Percentiles rank a stretch among this genome's conserved stretches.
phyloP scores from a whole-genome alignment of 2,329 filamentous ascomycete species.

The Penicillium sp. region DNA sequence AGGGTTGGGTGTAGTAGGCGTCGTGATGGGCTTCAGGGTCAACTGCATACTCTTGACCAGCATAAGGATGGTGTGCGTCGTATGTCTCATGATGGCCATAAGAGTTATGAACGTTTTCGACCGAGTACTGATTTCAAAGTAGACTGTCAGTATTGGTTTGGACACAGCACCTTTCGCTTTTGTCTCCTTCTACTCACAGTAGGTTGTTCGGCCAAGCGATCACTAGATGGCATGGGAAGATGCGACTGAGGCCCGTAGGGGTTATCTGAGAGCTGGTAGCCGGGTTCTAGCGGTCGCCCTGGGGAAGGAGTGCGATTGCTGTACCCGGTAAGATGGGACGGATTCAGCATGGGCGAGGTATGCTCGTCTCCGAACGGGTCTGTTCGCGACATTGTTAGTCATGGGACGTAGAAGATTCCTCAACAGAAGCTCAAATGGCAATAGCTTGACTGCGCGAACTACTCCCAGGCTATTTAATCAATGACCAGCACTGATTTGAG shows the following conservation, averaged over 20 bases:
- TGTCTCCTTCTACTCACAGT: conserved; percentile 61
- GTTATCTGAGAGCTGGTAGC: conserved; percentile 80
- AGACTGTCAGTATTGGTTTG: conserved; percentile 6
- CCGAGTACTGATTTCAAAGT: conserved; percentile 57
- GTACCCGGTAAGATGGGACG: conserved; percentile 45
- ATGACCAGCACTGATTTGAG: conserved; percentile 3
- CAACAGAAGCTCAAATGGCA: neutral
- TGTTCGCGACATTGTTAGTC: conserved; percentile 29
- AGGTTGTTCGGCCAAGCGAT: conserved; percentile 77
- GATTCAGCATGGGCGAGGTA: conserved; percentile 49
- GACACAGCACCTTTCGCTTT: neutral
- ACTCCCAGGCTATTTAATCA: neutral
- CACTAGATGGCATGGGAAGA: conserved; percentile 69
- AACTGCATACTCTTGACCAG: conserved; percentile 67
- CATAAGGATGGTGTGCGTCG: conserved; percentile 54
- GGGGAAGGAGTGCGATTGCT: conserved; percentile 69
- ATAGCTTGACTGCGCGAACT: neutral
- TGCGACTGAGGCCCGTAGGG: conserved; percentile 61
- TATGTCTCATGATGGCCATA: conserved; percentile 63
- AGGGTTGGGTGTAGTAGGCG: conserved; percentile 79
- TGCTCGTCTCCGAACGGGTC: conserved; percentile 44
- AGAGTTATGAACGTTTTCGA: conserved; percentile 64
- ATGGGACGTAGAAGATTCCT: neutral
- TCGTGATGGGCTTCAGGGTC: conserved; percentile 85
- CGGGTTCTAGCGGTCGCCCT: conserved; percentile 64